phyloP scores from a whole-genome alignment of 345 rosid species.

The Turritis glabra region DNA sequence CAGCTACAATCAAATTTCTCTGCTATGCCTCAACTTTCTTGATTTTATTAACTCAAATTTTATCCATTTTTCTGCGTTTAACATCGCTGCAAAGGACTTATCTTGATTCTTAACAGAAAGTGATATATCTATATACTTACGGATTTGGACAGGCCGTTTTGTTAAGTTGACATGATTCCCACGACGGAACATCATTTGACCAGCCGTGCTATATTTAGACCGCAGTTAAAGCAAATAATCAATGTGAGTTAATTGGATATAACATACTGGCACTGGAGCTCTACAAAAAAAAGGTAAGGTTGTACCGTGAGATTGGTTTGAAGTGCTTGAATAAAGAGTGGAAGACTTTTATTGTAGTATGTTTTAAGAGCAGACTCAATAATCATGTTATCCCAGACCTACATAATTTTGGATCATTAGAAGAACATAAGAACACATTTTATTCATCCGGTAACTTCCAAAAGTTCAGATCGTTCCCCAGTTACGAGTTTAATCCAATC shows the following conservation, averaged over 20 bases:
- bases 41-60: neutral
- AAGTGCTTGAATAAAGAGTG: constrained; percentile 66
- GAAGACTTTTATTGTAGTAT: constrained; percentile 67
- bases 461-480: neutral
- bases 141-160: constrained; percentile 73
- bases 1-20: neutral
- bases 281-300: constrained; percentile 14
- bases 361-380: constrained; percentile 83
- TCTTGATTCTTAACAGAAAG: neutral
- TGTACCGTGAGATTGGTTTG: constrained; percentile 67
- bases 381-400: constrained; percentile 91
- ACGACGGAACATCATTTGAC: constrained; percentile 56
- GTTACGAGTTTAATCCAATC: neutral
- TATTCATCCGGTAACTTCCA: neutral
- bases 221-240: neutral
- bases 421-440: neutral
- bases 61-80: neutral
- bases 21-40: neutral
- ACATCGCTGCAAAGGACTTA: neutral
- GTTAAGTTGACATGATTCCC: constrained; percentile 66
- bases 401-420: neutral
- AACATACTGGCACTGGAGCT: neutral
- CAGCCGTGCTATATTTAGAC: constrained; percentile 51
- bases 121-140: constrained; percentile 46
- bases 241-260: neutral